phyloP scores from a whole-genome alignment of 257 asterid species.

The Buddleja alternifolia region DNA sequence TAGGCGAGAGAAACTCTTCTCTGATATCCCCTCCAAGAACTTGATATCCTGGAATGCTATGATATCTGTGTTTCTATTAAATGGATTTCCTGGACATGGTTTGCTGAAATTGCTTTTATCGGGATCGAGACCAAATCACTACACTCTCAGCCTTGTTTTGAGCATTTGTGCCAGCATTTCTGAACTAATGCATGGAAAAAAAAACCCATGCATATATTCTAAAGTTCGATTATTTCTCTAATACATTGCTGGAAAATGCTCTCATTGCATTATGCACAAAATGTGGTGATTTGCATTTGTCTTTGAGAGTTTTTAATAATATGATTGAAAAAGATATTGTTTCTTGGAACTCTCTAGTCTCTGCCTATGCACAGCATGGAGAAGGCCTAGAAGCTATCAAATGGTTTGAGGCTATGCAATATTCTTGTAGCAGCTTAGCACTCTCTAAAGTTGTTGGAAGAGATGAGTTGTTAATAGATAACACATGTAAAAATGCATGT shows the following conservation, averaged over 20 bases:
- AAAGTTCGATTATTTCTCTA: constrained; percentile 49
- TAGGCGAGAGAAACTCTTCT: constrained; percentile 57
- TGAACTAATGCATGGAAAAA: constrained; percentile 63
- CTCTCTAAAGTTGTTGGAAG: too few species aligned
- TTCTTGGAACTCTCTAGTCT: constrained; percentile 82
- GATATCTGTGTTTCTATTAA: constrained; percentile 64
- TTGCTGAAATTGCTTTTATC: constrained; percentile 43
- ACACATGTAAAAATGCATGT: too few species aligned
- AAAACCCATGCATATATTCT: constrained; percentile 59
- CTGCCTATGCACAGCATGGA: constrained; percentile 80
- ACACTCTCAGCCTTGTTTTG: constrained; percentile 73
- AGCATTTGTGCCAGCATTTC: constrained; percentile 67
- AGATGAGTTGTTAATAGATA: too few species aligned
- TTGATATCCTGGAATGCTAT: constrained; percentile 89
- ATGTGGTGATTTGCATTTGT: constrained; percentile 61
- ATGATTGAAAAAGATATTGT: constrained; percentile 59
- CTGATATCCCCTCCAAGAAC: constrained; percentile 50
- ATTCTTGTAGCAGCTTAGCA: too few species aligned
- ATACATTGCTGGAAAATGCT: constrained; percentile 63
- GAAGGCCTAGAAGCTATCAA: constrained; percentile 63
- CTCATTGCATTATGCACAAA: constrained; percentile 73
- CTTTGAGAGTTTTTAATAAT: constrained; percentile 57
- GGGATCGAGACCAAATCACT: constrained; percentile 57
- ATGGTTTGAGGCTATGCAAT: constrained; percentile 67
- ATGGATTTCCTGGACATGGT: constrained; percentile 58